Percentiles rank a stretch among this genome's conserved stretches.
phyloP scores from a whole-genome alignment of 768 basidiomycete genomes.

The Candolleomyces eurysporus region DNA sequence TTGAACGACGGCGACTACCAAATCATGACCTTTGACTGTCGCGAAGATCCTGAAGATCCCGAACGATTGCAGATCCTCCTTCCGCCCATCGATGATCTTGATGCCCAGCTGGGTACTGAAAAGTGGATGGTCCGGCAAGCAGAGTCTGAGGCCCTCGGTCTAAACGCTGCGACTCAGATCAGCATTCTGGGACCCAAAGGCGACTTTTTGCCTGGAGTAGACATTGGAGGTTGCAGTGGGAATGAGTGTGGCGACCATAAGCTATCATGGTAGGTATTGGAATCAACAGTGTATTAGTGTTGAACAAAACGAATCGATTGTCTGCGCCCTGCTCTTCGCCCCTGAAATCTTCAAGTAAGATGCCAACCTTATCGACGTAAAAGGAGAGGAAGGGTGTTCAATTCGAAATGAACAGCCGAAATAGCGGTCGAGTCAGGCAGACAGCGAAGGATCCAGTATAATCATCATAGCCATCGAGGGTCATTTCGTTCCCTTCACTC shows the following conservation, averaged over 20 bases:
- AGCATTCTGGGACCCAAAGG: slow-evolving; percentile 22
- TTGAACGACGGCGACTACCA: slow-evolving; percentile 57
- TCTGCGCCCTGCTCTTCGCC: no score
- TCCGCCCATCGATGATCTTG: slow-evolving; percentile 54
- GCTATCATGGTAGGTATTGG: slow-evolving; percentile 17
- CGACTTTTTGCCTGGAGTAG: background rate
- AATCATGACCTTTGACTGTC: slow-evolving; percentile 61
- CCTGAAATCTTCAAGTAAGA: no score
- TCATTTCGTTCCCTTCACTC: no score
- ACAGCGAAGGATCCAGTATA: no score
- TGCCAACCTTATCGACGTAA: no score
- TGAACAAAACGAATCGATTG: no score
- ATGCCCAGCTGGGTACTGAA: slow-evolving; percentile 59
- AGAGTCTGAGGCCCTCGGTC: slow-evolving; percentile 35
- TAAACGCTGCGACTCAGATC: slow-evolving; percentile 28
- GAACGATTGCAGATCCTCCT: slow-evolving; percentile 45
- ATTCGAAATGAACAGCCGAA: no score
- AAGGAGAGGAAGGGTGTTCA: no score
- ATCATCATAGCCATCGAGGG: no score
- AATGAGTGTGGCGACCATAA: slow-evolving; percentile 12
- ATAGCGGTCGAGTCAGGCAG: no score
- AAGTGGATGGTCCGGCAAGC: slow-evolving; percentile 64
- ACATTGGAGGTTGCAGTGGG: background rate
- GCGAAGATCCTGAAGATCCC: slow-evolving; percentile 33
- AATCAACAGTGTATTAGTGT: no score